Conservation (phyloP, 352 stramenopile genomes). For the Lagenidium sp. region DNA sequence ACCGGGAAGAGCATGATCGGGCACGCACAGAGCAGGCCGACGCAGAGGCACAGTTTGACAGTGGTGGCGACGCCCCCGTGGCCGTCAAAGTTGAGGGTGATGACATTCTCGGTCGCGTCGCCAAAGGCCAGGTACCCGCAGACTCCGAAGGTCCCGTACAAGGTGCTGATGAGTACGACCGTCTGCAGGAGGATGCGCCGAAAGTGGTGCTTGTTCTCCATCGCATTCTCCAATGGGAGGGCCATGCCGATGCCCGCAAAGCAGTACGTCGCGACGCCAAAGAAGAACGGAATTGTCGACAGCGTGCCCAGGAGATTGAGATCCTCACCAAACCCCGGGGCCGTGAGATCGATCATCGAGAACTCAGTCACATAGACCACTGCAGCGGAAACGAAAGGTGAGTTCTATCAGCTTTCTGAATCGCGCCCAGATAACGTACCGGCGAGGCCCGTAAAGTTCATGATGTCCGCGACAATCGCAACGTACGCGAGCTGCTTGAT, state of each 20-base stretch:
- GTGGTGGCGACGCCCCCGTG: conserved; percentile 32
- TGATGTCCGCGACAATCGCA: conserved; percentile 58
- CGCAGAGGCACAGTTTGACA: conserved; percentile 67
- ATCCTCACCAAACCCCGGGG: conserved; percentile 7
- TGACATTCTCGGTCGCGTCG: conserved; percentile 42
- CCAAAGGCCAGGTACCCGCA: conserved; percentile 70
- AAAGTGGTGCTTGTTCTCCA: conserved; percentile 45
- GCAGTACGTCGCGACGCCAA: conserved; percentile 68
- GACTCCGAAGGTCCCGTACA: conserved; percentile 66
- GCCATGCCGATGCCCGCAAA: conserved; percentile 74
- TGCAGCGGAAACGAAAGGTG: not conserved
- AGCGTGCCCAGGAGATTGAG: conserved; percentile 29
- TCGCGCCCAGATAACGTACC: not conserved
- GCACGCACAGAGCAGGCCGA: conserved; percentile 72
- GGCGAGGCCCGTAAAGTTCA: conserved; percentile 63
- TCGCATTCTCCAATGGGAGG: conserved; percentile 54
- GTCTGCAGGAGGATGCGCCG: conserved; percentile 30
- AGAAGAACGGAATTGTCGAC: conserved; percentile 56
- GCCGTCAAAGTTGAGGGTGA: conserved; percentile 66
- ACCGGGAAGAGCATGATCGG: conserved; percentile 86
- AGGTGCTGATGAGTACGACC: conserved; percentile 38
- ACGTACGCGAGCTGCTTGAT: conserved; percentile 68
- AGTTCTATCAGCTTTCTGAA: too few species aligned
- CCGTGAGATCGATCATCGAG: conserved; percentile 20
- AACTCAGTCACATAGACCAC: conserved; percentile 69